These are phyloP conservation scores for Balakata baccata DNA, from an alignment of 345 rosid genomes.

Conservation along the genomic window DNA sequence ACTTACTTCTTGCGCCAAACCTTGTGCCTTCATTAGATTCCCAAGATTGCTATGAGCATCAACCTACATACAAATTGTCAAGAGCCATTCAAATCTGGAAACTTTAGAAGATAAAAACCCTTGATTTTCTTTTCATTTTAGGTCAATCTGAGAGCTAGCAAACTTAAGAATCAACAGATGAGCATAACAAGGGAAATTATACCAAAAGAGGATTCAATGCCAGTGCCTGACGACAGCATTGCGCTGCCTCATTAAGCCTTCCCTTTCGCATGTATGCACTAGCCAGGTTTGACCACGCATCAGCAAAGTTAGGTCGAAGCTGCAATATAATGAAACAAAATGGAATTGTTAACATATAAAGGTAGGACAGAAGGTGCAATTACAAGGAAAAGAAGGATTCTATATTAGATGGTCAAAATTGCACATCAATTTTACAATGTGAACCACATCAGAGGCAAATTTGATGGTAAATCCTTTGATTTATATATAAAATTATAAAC, in stretches of 20 bases:
- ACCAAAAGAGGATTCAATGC: constrained; percentile 89
- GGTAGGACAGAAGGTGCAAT: background rate
- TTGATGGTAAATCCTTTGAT: background rate
- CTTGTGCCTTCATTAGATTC: constrained; percentile 92
- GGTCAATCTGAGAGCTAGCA: background rate
- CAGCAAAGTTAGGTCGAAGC: constrained; percentile 95
- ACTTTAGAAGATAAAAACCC: background rate
- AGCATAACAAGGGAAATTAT: constrained; percentile 14
- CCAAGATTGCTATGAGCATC: constrained; percentile 97
- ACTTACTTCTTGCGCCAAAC: constrained; percentile 93
- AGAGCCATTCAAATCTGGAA: background rate
- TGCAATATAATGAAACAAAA: constrained; percentile 29
- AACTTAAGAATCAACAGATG: background rate
- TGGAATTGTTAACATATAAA: background rate
- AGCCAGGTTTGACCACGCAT: constrained; percentile 98
- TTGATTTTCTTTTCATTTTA: background rate
- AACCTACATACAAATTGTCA: constrained; percentile 49
- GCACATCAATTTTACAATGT: background rate
- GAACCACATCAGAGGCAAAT: background rate
- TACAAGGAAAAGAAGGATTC: background rate
- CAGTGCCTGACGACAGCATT: constrained; percentile 95
- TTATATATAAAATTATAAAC: background rate
- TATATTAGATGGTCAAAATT: background rate
- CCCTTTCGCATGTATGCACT: constrained; percentile 98
- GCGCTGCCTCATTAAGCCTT: constrained; percentile 87